phyloP scores from a whole-genome alignment of 2,329 filamentous ascomycete species.

The Xylaria arbuscula region DNA sequence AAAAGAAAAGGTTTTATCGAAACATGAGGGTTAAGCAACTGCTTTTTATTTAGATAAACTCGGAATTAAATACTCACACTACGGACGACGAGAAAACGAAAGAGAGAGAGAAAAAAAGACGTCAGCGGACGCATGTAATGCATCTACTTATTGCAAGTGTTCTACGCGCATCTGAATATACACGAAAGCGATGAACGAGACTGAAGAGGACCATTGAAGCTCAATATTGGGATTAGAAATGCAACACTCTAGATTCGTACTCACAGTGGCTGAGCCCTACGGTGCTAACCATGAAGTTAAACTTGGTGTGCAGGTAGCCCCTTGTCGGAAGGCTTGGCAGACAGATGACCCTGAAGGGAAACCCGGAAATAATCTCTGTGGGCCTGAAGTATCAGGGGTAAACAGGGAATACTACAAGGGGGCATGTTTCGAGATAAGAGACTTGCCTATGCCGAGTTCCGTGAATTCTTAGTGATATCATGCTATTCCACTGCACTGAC shows the following conservation, averaged over 20 bases:
- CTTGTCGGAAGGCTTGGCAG: not conserved
- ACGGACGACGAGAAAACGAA: not conserved
- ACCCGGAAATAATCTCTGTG: not conserved
- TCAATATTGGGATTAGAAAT: not conserved
- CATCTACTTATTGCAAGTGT: not conserved
- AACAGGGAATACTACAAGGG: too few relatives aligned
- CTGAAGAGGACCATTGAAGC: not conserved
- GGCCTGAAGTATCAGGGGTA: too few relatives aligned
- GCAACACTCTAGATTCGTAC: conserved; percentile 7
- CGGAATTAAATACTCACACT: not conserved
- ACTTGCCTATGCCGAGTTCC: not conserved
- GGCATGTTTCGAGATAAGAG: not conserved
- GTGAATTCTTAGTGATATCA: not conserved
- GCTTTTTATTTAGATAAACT: not conserved
- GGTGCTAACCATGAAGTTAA: not conserved
- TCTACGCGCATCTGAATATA: not conserved
- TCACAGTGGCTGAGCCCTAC: conserved; percentile 21
- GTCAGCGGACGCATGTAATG: not conserved
- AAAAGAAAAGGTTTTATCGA: not conserved
- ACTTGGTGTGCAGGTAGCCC: not conserved
- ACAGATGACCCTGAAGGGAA: not conserved
- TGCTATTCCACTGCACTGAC: not conserved
- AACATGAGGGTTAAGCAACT: not conserved
- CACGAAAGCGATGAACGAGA: not conserved
- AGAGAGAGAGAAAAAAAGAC: not conserved